Conservation (phyloP, 2,329 filamentous ascomycete species). For the Botrytis paeoniae region DNA sequence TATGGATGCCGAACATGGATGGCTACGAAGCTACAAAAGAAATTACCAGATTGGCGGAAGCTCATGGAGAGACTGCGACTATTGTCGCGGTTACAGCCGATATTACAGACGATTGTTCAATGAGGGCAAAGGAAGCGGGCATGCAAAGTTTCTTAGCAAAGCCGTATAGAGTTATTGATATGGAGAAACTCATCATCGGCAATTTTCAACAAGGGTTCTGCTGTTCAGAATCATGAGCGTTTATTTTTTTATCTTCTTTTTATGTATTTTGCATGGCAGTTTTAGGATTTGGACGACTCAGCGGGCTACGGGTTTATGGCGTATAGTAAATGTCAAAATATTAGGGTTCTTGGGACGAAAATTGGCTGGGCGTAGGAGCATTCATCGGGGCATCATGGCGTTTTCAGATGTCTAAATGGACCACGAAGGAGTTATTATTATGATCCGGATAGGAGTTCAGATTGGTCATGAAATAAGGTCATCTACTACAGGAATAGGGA, state of each 20-base stretch:
- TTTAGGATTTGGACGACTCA: background rate
- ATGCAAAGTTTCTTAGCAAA: slow-evolving; percentile 57
- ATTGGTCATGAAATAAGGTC: background rate
- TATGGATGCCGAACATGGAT: slow-evolving; percentile 73
- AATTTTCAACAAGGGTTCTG: slow-evolving; percentile 26
- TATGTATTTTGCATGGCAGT: slow-evolving; percentile 1
- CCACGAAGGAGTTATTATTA: background rate
- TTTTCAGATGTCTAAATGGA: background rate
- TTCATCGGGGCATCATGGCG: background rate
- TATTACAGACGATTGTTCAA: slow-evolving; percentile 50
- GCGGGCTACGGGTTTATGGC: slow-evolving; percentile 1
- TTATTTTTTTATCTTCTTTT: background rate
- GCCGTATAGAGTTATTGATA: slow-evolving; percentile 52
- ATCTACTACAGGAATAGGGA: background rate
- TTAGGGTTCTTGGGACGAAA: background rate
- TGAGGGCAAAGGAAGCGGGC: slow-evolving; percentile 48
- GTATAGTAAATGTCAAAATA: background rate
- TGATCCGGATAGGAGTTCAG: slow-evolving; percentile 4
- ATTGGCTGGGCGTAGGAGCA: background rate
- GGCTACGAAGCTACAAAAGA: slow-evolving; percentile 65
- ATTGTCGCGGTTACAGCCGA: slow-evolving; percentile 56
- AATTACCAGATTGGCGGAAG: slow-evolving; percentile 47
- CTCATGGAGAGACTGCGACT: slow-evolving; percentile 26
- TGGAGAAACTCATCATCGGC: slow-evolving; percentile 49
- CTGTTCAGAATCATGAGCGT: slow-evolving; percentile 8